phyloP scores from a whole-genome alignment of 768 basidiomycete species.

The Candolleomyces efflorescens region DNA sequence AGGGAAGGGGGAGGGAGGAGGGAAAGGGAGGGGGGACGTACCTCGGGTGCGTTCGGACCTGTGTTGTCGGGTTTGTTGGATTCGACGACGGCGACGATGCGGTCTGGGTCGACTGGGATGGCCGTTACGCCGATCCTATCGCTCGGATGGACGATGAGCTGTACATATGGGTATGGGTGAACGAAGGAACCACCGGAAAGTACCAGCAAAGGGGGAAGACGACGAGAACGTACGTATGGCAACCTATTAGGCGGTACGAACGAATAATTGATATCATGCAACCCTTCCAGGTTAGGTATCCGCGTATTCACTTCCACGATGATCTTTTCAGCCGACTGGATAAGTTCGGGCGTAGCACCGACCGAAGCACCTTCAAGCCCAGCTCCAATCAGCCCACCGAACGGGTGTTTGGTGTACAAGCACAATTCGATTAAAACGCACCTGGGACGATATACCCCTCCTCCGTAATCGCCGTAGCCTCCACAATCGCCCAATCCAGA shows the following conservation, averaged over 20 bases:
- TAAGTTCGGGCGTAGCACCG: slow-evolving; percentile 44
- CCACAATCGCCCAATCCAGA: slow-evolving; percentile 47
- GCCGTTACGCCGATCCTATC: slow-evolving; percentile 42
- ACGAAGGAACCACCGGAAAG: background rate
- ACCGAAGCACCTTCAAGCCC: slow-evolving; percentile 34
- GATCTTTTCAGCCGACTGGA: slow-evolving; percentile 45
- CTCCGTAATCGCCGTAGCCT: slow-evolving; percentile 46
- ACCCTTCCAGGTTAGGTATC: slow-evolving; percentile 41
- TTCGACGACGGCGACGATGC: slow-evolving; percentile 42
- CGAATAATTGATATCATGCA: slow-evolving; percentile 45
- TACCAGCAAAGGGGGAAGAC: background rate
- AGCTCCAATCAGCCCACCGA: no score
- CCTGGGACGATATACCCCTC: slow-evolving; percentile 43
- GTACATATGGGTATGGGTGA: no score
- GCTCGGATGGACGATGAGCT: slow-evolving; percentile 39
- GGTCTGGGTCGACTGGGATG: slow-evolving; percentile 45
- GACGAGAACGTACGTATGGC: slow-evolving; percentile 30
- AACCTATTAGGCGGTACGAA: slow-evolving; percentile 40
- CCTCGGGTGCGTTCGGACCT: slow-evolving; percentile 40
- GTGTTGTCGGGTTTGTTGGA: slow-evolving; percentile 40
- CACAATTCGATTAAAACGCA: no score
- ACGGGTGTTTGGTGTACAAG: no score
- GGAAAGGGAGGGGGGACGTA: slow-evolving; percentile 10
- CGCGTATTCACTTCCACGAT: slow-evolving; percentile 48
- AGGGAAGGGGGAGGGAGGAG: background rate